phyloP scores from a whole-genome alignment of 192 early-diverging fungal species.

The Podila horticola region DNA sequence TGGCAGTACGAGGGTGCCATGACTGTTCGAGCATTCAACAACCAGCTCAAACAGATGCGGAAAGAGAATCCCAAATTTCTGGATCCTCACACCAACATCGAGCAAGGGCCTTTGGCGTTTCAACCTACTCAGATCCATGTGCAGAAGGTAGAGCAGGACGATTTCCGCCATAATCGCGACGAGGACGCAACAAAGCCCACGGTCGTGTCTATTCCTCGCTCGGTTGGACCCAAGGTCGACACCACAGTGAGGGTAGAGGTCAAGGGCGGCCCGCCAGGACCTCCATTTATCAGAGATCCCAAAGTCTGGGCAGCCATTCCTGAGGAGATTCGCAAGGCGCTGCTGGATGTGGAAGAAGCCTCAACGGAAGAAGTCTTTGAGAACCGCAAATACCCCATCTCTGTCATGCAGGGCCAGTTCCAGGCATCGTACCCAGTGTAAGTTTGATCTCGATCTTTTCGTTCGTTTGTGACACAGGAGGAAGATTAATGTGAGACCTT shows the following conservation, averaged over 20 bases:
- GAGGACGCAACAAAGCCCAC: not conserved
- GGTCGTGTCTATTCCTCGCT: constrained; percentile 15
- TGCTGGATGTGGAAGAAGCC: constrained; percentile 23
- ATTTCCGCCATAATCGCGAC: not conserved
- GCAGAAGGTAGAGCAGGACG: not conserved
- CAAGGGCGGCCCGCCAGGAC: constrained; percentile 20
- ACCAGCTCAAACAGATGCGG: constrained; percentile 54
- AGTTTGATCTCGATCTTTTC: not conserved
- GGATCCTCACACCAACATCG: constrained; percentile 67
- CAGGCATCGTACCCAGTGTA: constrained; percentile 63
- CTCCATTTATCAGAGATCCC: constrained; percentile 34
- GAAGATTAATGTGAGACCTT: no score
- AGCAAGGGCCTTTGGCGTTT: constrained; percentile 58
- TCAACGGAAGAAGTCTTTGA: constrained; percentile 7
- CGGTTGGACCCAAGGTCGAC: constrained; percentile 27
- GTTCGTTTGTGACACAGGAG: no score
- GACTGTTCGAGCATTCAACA: constrained; percentile 61
- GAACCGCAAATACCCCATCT: constrained; percentile 56
- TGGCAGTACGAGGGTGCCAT: constrained; percentile 69
- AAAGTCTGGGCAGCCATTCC: constrained; percentile 54
- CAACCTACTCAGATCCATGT: constrained; percentile 59
- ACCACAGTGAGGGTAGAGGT: constrained; percentile 15
- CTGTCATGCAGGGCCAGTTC: constrained; percentile 61
- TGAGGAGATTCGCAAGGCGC: constrained; percentile 39
- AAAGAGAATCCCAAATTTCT: constrained; percentile 58